Evolutionary conservation across 1,139 yeast species (phyloP), one percentile per base, ranked within the genome.

Genomic region (Sugiyamaella pinicola): DNA sequence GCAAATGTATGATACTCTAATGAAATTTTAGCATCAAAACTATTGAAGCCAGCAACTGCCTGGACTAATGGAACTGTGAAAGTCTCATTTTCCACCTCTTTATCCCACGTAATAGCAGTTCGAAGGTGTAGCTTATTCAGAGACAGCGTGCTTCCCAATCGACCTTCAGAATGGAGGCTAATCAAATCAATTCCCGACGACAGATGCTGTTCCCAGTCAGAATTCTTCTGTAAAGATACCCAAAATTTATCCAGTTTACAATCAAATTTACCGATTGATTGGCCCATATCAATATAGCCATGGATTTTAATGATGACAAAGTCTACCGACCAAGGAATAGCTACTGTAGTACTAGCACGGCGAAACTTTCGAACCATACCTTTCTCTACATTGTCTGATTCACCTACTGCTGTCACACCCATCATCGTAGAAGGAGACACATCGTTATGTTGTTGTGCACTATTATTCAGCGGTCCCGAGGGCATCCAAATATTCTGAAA

Each of bases 401-500:
- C 43, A 4, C 18, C 10, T 17, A 12, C 18, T 5, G 22, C n/a
- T 35, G 7, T 3, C 18, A 18, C 7, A 4, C 18, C 42, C 19
- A 35, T 17, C 21, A 18, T 8, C 3, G n/a, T 18, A 35, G 22
- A 35, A 12, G 39, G 9, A 1, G 47, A 29, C 3, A 26, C 12
- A 10, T 26, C 31, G 3, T 21, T 13, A 13, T 13, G 24, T 6
- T 22, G 24, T 8, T 33, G 31, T 13, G 51, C n/a, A n/a, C n/a
- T 17, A 31, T 39, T 31, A 4, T 26, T 26, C n/a, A 47, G 40
- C 13, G 39, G 10, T 5, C 51, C 46, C 8, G 45, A 47, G 0
- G 95, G 86, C 47, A 80, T 69, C 98, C 98, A 93, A 37, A 91
- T 83, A 67, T 93, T 96, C 55, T 78, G 77, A 69, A 93, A 93